A percentile compares a stretch with the other conserved stretches of the same genome.
phyloP scores from a whole-genome alignment of 2,329 filamentous ascomycete genomes.

The Magnaporthiopsis rhizophila region DNA sequence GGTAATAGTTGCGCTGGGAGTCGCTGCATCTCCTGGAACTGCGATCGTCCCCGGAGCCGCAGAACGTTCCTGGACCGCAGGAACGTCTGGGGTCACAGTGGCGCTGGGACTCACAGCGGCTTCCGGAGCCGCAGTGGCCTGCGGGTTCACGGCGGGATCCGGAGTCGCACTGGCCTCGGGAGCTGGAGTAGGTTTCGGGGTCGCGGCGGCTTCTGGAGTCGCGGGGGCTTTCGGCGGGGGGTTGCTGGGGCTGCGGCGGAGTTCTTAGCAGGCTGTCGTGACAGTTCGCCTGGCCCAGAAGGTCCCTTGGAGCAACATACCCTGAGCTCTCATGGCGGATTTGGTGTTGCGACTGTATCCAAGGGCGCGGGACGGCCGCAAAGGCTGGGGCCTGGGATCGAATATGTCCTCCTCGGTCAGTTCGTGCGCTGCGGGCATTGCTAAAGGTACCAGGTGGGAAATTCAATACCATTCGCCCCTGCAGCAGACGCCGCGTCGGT shows the following conservation, averaged over 20 bases:
- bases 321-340: neutral
- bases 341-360: neutral
- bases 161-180: neutral
- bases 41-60: neutral
- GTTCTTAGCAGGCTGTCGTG: neutral
- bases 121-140: too few species aligned
- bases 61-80: neutral
- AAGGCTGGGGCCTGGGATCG: neutral
- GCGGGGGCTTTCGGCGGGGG: neutral
- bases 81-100: neutral
- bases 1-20: too few species aligned
- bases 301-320: neutral
- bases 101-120: too few species aligned
- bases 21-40: neutral
- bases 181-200: neutral
- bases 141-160: neutral
- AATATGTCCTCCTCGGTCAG: neutral
- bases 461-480: slow-evolving; percentile 21
- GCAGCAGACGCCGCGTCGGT: slow-evolving; percentile 23
- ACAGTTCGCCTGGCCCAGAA: neutral
- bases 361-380: neutral
- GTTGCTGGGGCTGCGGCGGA: neutral
- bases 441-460: neutral
- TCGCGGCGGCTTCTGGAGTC: neutral
- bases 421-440: neutral